These are phyloP conservation scores for Claviceps fusiformis DNA, from an alignment of 2,329 filamentous ascomycete genomes.

Conservation along the genomic window DNA sequence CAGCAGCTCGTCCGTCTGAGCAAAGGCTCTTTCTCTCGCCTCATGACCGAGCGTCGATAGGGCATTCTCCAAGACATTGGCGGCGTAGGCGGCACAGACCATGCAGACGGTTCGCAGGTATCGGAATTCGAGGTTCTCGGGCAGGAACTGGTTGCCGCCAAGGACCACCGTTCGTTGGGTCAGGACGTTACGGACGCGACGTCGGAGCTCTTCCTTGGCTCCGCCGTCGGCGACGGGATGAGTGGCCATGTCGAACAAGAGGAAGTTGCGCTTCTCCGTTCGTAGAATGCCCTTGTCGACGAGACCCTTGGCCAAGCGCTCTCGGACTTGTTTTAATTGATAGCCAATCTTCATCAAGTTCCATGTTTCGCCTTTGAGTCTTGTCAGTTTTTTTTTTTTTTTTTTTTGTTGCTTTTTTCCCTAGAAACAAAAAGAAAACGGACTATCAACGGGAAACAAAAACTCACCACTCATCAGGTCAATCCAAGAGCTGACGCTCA, in stretches of 20 bases:
- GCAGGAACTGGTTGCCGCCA: conserved; percentile 73
- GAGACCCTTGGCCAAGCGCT: conserved; percentile 89
- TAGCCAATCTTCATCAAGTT: conserved; percentile 99
- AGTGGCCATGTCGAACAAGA: conserved; percentile 99
- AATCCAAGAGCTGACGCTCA: conserved; percentile 99
- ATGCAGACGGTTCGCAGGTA: conserved; percentile 85
- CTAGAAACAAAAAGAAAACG: neutral
- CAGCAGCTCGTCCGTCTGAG: conserved; percentile 89
- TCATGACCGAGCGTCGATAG: conserved; percentile 87
- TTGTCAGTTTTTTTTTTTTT: neutral
- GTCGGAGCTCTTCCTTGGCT: conserved; percentile 93
- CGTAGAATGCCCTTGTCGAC: conserved; percentile 98
- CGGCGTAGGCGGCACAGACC: conserved; percentile 96
- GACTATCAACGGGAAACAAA: neutral
- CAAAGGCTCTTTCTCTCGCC: conserved; percentile 84
- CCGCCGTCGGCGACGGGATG: conserved; percentile 93
- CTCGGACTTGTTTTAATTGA: conserved; percentile 96
- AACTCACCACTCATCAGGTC: conserved; percentile 89
- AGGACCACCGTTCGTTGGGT: conserved; percentile 91
- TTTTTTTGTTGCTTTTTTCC: neutral
- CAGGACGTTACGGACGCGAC: conserved; percentile 81
- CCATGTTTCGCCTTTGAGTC: conserved; percentile 77
- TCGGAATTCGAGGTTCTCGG: conserved; percentile 87
- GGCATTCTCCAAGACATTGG: conserved; percentile 97
- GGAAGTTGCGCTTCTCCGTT: conserved; percentile 98